Base-by-base conservation (phyloP, 1,284 basidiomycete species). In the Marasmius sp. region DNA sequence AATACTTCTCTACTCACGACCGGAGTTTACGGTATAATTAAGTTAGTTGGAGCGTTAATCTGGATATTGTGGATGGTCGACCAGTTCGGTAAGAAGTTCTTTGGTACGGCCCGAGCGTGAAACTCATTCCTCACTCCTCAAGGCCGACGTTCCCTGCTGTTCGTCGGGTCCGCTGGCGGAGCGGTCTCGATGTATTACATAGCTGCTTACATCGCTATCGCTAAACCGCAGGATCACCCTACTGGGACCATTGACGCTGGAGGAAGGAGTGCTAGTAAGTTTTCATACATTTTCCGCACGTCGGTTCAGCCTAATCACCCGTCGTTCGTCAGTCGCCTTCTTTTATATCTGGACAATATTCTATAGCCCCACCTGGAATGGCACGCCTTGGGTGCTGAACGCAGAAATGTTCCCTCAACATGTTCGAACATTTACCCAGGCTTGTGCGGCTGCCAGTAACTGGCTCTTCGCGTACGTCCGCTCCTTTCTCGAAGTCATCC, bases 131-230 rank as follows among this genome's bases (percentile, higher is more conserved):
- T 51, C 81, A 81, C 1, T 22, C 50, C 7, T 12, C 11, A 6
- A 54, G 52, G 52, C 11, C 75, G 83, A 14, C 75, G 80, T 6
- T 68, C 68, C 1, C 67, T 80, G 27, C 70, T 84, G 48, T 74
- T 83, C 51, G 67, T 74, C 38, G 82, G 82, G 11, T 75, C 77
- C 7, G 60, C 76, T 36, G 78, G 78, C 16, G 79, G 77, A 3
- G 74, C 76, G 0, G n/a, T 77, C 14, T 72, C 71, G 6, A 80
- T 81, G 77, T 79, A 70, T 60, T 78, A 75, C 60, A 75, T 77
- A 53, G 75, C 72, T 7, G 75, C 72, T 3, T 77, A 74, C 59
- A 75, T 76, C 57, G 73, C 73, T 39, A 67, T 75, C 41, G 70
- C 72, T 3, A 69, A 73, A 47, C 74, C 74, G 7, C 63, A 61